Conservation (phyloP, 23 red algal species). For the Cyanidium caldarium region DNA sequence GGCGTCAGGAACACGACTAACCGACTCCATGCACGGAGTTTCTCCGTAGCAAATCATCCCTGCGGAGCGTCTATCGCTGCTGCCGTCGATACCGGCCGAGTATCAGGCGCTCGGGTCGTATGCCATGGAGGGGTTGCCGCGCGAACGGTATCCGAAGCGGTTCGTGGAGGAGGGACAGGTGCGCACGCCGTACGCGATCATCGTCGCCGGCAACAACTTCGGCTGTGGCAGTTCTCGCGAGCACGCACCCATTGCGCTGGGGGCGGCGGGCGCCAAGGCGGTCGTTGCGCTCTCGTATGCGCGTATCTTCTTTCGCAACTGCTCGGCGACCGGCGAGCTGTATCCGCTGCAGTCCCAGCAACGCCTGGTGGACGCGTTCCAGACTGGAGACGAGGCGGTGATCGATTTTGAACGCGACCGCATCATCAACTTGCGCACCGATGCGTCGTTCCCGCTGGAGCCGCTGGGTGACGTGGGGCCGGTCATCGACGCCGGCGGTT, state of each 20-base stretch:
- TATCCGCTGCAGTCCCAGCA: constrained; percentile 64
- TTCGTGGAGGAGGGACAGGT: constrained; percentile 33
- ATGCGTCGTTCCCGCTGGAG: constrained; percentile 35
- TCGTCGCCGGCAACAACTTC: constrained; percentile 84
- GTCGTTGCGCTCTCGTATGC: constrained; percentile 18
- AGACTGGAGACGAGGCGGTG: constrained; percentile 52
- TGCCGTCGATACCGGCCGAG: constrained; percentile 86
- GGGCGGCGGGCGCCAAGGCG: constrained; percentile 56
- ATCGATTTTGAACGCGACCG: constrained; percentile 52
- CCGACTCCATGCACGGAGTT: too few relatives aligned
- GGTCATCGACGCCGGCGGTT: constrained; percentile 84
- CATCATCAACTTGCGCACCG: constrained; percentile 38
- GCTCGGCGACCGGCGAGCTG: constrained; percentile 88
- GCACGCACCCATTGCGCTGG: constrained; percentile 89
- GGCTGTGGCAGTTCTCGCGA: constrained; percentile 80
- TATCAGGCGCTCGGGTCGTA: constrained; percentile 77
- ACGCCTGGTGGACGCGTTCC: constrained; percentile 48
- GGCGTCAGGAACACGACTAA: too few relatives aligned
- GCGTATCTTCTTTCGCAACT: constrained; percentile 60
- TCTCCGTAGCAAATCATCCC: constrained; percentile 76
- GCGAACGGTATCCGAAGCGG: constrained; percentile 34
- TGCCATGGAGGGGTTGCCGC: constrained; percentile 64
- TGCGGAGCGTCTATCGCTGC: constrained; percentile 74
- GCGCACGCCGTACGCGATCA: constrained; percentile 55
- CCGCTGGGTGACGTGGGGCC: constrained; percentile 74